phyloP scores from a whole-genome alignment of 2,329 filamentous ascomycete genomes.

The Lasiodiplodia sp. region DNA sequence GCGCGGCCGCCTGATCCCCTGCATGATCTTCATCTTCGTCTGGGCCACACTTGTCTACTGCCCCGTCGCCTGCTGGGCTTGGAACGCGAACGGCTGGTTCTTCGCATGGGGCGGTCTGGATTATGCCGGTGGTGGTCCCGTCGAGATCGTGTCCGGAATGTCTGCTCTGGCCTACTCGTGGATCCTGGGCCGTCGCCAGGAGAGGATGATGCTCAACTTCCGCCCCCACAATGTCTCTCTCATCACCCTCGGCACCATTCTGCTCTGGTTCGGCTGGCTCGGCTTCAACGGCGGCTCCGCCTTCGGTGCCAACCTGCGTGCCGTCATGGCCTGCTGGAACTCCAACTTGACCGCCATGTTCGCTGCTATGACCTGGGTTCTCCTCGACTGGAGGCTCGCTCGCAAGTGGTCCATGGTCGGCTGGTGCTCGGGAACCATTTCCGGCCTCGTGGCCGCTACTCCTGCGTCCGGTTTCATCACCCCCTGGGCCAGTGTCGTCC shows the following conservation, averaged over 20 bases:
- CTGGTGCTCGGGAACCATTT: conserved; percentile 89
- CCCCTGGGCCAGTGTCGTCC: conserved; percentile 67
- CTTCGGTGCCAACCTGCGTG: conserved; percentile 92
- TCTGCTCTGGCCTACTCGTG: conserved; percentile 94
- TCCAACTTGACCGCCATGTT: conserved; percentile 93
- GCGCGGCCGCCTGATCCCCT: conserved; percentile 88
- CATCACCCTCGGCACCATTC: conserved; percentile 91
- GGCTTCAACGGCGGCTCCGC: conserved; percentile 98
- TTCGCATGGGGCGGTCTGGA: conserved; percentile 91
- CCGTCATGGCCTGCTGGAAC: conserved; percentile 98
- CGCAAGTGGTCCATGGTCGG: conserved; percentile 95
- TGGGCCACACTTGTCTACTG: conserved; percentile 99
- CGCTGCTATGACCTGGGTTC: conserved; percentile 88
- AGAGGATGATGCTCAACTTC: conserved; percentile 96
- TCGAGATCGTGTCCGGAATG: conserved; percentile 95
- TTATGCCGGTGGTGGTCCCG: conserved; percentile 94
- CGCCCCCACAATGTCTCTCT: conserved; percentile 98
- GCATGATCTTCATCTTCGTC: conserved; percentile 94
- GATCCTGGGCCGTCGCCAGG: conserved; percentile 93
- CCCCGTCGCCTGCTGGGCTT: conserved; percentile 94
- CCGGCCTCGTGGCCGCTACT: conserved; percentile 86
- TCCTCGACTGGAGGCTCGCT: conserved; percentile 93
- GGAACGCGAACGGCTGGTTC: conserved; percentile 94
- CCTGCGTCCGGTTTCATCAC: conserved; percentile 82
- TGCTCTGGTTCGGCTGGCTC: conserved; percentile 99